phyloP scores from a whole-genome alignment of 495 filamentous ascomycete species.

The Neurospora intermedia region DNA sequence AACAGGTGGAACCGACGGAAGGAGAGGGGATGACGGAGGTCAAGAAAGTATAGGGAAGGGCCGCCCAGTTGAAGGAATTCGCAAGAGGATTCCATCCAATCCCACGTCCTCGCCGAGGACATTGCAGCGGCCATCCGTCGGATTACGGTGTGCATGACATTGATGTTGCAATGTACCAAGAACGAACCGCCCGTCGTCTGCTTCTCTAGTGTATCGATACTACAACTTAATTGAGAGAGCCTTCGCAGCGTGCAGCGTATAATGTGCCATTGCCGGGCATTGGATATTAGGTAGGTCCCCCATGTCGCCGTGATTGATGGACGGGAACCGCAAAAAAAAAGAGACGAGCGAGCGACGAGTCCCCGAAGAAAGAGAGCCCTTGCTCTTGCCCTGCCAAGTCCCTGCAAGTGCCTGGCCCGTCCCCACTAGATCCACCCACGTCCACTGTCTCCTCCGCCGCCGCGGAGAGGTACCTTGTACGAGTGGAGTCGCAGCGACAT shows the following conservation, averaged over 20 bases:
- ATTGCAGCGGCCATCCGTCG: not conserved
- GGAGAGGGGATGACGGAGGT: not conserved
- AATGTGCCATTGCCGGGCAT: not conserved
- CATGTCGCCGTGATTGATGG: not conserved
- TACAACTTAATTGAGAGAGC: not conserved
- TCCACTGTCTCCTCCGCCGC: not conserved
- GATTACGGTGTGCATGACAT: not conserved
- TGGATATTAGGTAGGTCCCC: not conserved
- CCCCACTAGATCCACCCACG: not conserved
- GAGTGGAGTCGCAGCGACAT: not conserved
- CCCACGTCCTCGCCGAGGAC: not conserved
- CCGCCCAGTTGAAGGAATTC: not conserved
- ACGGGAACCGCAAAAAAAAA: not conserved
- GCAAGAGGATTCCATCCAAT: not conserved
- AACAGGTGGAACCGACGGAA: not conserved
- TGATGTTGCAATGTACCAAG: not conserved
- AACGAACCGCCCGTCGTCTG: not conserved
- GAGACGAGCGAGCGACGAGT: not conserved
- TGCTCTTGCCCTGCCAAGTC: not conserved
- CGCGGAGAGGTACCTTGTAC: not conserved
- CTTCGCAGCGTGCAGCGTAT: not conserved
- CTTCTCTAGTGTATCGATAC: not conserved
- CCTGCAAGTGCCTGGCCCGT: not conserved
- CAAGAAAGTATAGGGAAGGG: not conserved
- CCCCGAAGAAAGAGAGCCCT: not conserved